phyloP scores from a whole-genome alignment of 495 filamentous ascomycete genomes.

The Halenospora varia region DNA sequence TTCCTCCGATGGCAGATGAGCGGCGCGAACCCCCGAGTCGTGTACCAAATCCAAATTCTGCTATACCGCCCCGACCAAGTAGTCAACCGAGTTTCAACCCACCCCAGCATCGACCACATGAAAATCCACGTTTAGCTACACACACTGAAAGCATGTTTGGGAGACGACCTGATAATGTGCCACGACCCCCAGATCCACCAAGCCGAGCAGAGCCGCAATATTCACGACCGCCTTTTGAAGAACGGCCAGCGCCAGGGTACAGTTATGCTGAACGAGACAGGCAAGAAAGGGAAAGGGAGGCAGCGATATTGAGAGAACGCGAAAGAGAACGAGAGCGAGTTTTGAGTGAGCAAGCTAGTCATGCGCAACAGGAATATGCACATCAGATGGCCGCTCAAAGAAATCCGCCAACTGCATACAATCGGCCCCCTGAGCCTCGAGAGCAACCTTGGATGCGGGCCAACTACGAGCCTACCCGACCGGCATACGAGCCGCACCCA shows the following conservation, averaged over 20 bases:
- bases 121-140: conserved; percentile 27
- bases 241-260: conserved; percentile 17
- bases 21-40: conserved; percentile 40
- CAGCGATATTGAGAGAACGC: conserved; percentile 14
- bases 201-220: conserved; percentile 19
- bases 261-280: conserved; percentile 37
- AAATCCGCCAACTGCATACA: conserved; percentile 17
- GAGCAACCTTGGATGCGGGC: conserved; percentile 20
- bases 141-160: conserved; percentile 20
- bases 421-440: conserved; percentile 18
- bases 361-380: conserved; percentile 21
- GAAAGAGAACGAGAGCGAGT: conserved; percentile 24
- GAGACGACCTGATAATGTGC: conserved; percentile 11
- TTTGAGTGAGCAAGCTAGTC: conserved; percentile 20
- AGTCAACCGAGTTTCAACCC: conserved; percentile 47
- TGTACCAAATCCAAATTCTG: conserved; percentile 31
- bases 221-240: conserved; percentile 20
- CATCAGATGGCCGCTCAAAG: conserved; percentile 19
- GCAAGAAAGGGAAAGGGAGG: conserved; percentile 31
- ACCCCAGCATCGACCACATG: conserved; percentile 29
- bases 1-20: conserved; percentile 18
- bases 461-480: conserved; percentile 15
- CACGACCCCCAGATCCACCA: conserved; percentile 12
- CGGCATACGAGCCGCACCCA: conserved; percentile 27
- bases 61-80: conserved; percentile 40